A percentile compares a stretch with the other conserved stretches of the same genome.
Evolutionary conservation across 495 filamentous ascomycete genomes (phyloP).

Genomic region (Annulohypoxylon nitens): DNA sequence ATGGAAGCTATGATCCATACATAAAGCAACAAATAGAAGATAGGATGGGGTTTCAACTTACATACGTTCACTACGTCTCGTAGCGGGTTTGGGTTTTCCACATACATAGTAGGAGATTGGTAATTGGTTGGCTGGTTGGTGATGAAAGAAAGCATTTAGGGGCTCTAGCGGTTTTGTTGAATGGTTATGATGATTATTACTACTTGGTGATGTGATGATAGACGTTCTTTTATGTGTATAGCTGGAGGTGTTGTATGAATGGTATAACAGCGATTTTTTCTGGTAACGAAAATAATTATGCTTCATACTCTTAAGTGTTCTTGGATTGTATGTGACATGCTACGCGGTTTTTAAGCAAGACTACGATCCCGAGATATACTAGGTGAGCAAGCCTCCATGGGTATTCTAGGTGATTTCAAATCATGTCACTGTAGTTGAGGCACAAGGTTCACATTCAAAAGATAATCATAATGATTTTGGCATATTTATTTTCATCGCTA

Average conservation of each 20-base stretch:
- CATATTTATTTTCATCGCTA: constrained; percentile 5
- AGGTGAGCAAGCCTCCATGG: background rate
- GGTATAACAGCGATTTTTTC: constrained; percentile 5
- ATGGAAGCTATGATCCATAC: constrained; percentile 1
- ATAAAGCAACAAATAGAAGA: background rate
- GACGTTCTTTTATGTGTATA: constrained; percentile 8
- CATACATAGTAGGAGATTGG: too few relatives aligned
- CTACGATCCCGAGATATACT: background rate
- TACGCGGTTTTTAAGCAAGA: background rate
- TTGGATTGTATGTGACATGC: background rate
- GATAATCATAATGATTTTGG: background rate
- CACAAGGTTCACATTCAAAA: background rate
- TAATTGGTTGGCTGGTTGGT: background rate
- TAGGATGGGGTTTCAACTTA: background rate
- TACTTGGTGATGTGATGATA: background rate
- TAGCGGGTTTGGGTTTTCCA: background rate
- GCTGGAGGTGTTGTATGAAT: background rate
- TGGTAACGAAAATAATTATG: background rate
- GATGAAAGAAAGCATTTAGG: background rate
- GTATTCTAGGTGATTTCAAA: background rate
- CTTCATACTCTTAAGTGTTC: background rate
- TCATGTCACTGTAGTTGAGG: background rate
- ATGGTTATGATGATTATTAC: constrained; percentile 5
- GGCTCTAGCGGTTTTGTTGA: background rate
- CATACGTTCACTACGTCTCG: background rate